phyloP scores from a whole-genome alignment of 2,329 filamentous ascomycete species.

The Alternaria brassicicola region DNA sequence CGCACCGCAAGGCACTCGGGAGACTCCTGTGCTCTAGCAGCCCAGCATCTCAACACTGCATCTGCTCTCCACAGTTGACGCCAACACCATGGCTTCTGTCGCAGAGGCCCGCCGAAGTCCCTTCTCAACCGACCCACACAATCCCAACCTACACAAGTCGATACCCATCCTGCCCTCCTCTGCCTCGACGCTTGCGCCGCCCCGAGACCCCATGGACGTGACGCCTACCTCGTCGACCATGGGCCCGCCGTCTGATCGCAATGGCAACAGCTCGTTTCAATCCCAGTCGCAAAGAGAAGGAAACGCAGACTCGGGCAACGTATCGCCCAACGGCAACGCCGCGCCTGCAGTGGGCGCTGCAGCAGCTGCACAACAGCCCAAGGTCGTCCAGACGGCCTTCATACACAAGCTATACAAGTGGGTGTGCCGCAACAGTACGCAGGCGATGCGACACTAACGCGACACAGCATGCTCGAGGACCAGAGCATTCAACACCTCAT shows the following conservation, averaged over 20 bases:
- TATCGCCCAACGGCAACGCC: slow-evolving; percentile 48
- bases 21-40: slow-evolving; percentile 18
- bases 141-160: slow-evolving; percentile 56
- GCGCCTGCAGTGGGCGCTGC: slow-evolving; percentile 62
- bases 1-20: not conserved
- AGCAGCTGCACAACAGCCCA: slow-evolving; percentile 85
- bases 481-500: slow-evolving; percentile 91
- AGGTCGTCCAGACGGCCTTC: slow-evolving; percentile 97
- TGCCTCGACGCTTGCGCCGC: slow-evolving; percentile 50
- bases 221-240: slow-evolving; percentile 52
- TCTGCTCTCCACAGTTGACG: slow-evolving; percentile 11
- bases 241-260: slow-evolving; percentile 58
- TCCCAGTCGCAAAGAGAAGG: slow-evolving; percentile 21
- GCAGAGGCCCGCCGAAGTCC: slow-evolving; percentile 55
- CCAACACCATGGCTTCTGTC: slow-evolving; percentile 52
- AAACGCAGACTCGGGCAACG: slow-evolving; percentile 39
- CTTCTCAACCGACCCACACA: slow-evolving; percentile 52
- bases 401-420: slow-evolving; percentile 99
- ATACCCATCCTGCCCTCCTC: slow-evolving; percentile 60
- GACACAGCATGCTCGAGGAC: slow-evolving; percentile 89
- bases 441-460: slow-evolving; percentile 37
- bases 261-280: slow-evolving; percentile 25
- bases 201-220: slow-evolving; percentile 62
- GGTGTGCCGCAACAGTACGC: slow-evolving; percentile 41
- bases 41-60: slow-evolving; percentile 21